phyloP scores from a whole-genome alignment of 2,329 filamentous ascomycete species.

The Fusarium incarnatum region DNA sequence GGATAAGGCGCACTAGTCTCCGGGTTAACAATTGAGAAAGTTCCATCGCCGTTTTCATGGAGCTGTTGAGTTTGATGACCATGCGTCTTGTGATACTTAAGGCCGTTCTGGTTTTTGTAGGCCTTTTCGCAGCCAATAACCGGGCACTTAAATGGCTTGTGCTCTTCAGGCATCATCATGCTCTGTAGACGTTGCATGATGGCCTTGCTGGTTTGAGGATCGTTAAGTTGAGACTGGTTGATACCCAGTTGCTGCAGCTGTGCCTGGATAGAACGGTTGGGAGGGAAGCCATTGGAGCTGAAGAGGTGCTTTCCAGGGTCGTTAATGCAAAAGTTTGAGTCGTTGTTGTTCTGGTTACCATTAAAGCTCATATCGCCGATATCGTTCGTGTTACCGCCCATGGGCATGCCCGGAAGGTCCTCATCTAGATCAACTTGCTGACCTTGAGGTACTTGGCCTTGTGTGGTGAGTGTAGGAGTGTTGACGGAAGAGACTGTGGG shows the following conservation, averaged over 20 bases:
- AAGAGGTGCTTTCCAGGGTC: conserved; percentile 95
- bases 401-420: conserved; percentile 72
- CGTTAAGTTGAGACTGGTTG: conserved; percentile 79
- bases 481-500: conserved; percentile 98
- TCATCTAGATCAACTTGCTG: conserved; percentile 77
- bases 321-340: conserved; percentile 76
- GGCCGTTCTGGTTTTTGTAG: conserved; percentile 98
- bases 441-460: conserved; percentile 73
- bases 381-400: conserved; percentile 67
- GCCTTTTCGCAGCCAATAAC: conserved; percentile 99
- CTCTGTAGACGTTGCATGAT: conserved; percentile 68
- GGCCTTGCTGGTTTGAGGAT: conserved; percentile 76
- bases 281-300: conserved; percentile 81
- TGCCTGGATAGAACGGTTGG: conserved; percentile 73
- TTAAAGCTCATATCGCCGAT: conserved; percentile 68
- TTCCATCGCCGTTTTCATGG: conserved; percentile 95
- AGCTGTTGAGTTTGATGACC: conserved; percentile 97
- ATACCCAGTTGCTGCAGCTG: conserved; percentile 79
- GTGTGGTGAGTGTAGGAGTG: conserved; percentile 88
- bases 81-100: conserved; percentile 91
- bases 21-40: conserved; percentile 97
- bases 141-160: conserved; percentile 97
- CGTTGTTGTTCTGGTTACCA: conserved; percentile 52
- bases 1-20: conserved; percentile 95
- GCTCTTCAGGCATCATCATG: conserved; percentile 84